These are phyloP conservation scores for Piper longum DNA, from an alignment of 164 flowering plant species.

Conservation along the genomic window DNA sequence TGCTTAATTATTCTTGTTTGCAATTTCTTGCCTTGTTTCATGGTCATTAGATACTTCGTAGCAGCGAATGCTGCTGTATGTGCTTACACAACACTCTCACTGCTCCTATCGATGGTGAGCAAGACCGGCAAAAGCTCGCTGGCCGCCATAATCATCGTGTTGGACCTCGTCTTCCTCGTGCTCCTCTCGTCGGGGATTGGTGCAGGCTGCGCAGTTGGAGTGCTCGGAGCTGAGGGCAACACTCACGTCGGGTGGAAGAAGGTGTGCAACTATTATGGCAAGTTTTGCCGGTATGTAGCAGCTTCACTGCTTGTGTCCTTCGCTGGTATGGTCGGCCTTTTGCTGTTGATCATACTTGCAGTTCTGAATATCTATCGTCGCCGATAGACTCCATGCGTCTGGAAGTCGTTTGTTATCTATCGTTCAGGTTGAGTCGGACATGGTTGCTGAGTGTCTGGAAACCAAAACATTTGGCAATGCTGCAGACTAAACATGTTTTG, in stretches of 20 bases:
- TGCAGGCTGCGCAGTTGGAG: conserved; percentile 23
- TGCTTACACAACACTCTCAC: conserved; percentile 24
- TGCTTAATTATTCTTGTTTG: neutral
- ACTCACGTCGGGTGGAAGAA: conserved; percentile 25
- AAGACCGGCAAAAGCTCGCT: conserved; percentile 1
- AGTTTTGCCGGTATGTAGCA: conserved; percentile 15
- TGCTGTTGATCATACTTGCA: conserved; percentile 15
- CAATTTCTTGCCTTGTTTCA: neutral
- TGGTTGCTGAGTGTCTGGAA: too few species aligned
- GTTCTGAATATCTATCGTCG: conserved; percentile 17
- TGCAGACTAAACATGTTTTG: too few species aligned
- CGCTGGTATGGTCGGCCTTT: conserved; percentile 14
- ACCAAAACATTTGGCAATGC: too few species aligned
- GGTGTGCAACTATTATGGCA: conserved; percentile 22
- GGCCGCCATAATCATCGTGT: conserved; percentile 6
- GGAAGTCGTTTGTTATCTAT: too few species aligned
- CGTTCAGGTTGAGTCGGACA: too few species aligned
- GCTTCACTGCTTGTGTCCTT: conserved; percentile 19
- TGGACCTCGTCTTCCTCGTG: conserved; percentile 25
- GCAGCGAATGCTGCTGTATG: conserved; percentile 31
- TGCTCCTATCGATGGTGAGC: conserved; percentile 8
- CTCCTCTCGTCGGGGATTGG: conserved; percentile 37
- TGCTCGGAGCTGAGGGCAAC: conserved; percentile 24
- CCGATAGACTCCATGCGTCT: neutral
- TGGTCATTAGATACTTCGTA: conserved; percentile 22